Evolutionary conservation across 2,329 filamentous ascomycete genomes (phyloP), one percentile per base, ranked within the genome.

Genomic region (Colletotrichum costaricense): DNA sequence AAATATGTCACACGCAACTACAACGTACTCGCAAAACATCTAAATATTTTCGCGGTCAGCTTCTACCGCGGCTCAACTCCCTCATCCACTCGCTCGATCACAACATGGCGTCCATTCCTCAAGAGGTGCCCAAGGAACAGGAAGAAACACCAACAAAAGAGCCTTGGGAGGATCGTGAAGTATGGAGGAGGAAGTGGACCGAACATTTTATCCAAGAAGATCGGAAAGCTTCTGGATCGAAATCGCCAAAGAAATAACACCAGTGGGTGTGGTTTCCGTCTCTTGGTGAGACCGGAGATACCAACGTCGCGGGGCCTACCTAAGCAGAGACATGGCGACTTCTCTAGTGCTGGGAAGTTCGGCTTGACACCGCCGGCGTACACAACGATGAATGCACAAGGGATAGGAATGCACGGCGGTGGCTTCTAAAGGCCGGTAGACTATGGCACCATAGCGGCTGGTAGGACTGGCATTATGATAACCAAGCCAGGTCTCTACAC

Each of bases 131-230:
- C 59, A 73, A 73, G 56, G 71, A 73, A 35, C 71, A 73, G 60
- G 71, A 73, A 30, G 71, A 73, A 14, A 24, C 60, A 7, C 62
- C 71, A 14, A 65, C 60, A n/a, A 73, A 66, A 55, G 71, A 73
- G 57, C 71, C 71, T 5, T 73, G 71, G 71, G 71, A 73, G 56
- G 71, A 73, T 24, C 71, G 71, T 49, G 71, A 73, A 26, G 71
- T 73, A 35, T 73, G 71, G 71, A 73, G 58, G 67, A 73, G 65
- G 71, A 73, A 71, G 55, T 73, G 71, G 71, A 66, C 49, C 28
- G 71, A 73, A 26, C 60, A 73, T 35, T 73, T 73, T 19, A 22
- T 62, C 46, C 60, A 69, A 33, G 71, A 73, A 26, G 71, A 73
- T 16, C 55, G 67, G 55, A 73, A 71, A 33, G 67, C 67, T n/a